phyloP scores from a whole-genome alignment of 257 asterid genomes.

The Agastache rugosa region DNA sequence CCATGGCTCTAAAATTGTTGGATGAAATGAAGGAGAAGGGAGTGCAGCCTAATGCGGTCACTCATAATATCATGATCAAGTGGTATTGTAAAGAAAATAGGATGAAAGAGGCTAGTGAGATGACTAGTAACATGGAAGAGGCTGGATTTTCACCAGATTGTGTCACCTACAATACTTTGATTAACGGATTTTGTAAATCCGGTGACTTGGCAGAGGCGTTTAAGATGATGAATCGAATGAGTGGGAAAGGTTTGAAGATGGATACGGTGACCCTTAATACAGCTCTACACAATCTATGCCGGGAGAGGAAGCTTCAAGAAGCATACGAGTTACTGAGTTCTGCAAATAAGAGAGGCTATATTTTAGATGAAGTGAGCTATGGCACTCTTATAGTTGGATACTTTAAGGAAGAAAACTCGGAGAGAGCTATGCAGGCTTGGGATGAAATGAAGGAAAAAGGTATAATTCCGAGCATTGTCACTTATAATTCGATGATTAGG shows the following conservation, averaged over 20 bases:
- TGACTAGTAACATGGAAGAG: constrained; percentile 60
- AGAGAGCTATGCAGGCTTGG: constrained; percentile 72
- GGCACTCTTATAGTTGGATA: constrained; percentile 82
- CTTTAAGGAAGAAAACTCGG: constrained; percentile 61
- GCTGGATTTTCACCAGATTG: constrained; percentile 65
- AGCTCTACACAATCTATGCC: constrained; percentile 61
- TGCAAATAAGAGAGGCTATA: constrained; percentile 73
- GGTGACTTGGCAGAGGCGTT: constrained; percentile 79
- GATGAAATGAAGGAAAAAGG: constrained; percentile 74
- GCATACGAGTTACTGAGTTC: constrained; percentile 62
- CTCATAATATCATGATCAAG: constrained; percentile 75
- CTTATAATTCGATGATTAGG: constrained; percentile 74
- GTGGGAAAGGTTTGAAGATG: constrained; percentile 75
- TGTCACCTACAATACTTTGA: constrained; percentile 79
- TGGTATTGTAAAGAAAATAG: constrained; percentile 79
- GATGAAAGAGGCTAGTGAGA: constrained; percentile 68
- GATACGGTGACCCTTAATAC: constrained; percentile 79
- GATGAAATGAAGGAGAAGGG: constrained; percentile 74
- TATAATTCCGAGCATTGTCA: constrained; percentile 61
- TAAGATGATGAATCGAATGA: constrained; percentile 64
- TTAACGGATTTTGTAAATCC: constrained; percentile 61
- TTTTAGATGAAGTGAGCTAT: constrained; percentile 83
- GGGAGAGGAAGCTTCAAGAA: constrained; percentile 60
- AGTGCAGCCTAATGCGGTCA: constrained; percentile 57
- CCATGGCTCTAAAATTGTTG: constrained; percentile 57